Evolutionary conservation across 257 asterid species (phyloP).

Genomic region (Echites panduratus): DNA sequence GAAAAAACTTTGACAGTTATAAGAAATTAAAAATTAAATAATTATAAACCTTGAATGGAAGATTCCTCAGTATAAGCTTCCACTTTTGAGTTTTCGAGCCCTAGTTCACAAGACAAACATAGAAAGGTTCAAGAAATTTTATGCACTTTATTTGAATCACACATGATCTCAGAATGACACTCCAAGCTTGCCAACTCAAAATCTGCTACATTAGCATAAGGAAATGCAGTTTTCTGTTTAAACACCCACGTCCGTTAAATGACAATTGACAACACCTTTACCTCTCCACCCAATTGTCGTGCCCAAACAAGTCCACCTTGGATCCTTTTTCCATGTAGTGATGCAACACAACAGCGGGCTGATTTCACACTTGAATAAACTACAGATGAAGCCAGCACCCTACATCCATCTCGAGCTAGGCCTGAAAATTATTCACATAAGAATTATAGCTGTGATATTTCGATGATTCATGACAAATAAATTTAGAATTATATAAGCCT

Average conservation of each 20-base stretch:
- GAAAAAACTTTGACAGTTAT: background rate
- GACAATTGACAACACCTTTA: slow-evolving; percentile 20
- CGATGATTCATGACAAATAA: background rate
- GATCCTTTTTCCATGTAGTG: slow-evolving; percentile 74
- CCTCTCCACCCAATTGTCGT: slow-evolving; percentile 99
- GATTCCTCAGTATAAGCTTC: slow-evolving; percentile 91
- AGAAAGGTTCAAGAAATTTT: slow-evolving; percentile 11
- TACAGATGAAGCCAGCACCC: slow-evolving; percentile 62
- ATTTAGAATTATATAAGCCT: too few species aligned
- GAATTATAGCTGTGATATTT: background rate
- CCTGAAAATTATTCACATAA: slow-evolving; percentile 37
- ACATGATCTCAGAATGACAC: background rate
- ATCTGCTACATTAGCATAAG: background rate
- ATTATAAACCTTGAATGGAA: slow-evolving; percentile 80
- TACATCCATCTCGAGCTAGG: slow-evolving; percentile 87
- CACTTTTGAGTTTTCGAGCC: slow-evolving; percentile 91
- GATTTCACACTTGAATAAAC: slow-evolving; percentile 82
- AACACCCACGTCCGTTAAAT: slow-evolving; percentile 8
- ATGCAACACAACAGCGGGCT: slow-evolving; percentile 81
- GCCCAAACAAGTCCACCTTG: slow-evolving; percentile 83
- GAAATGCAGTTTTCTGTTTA: background rate
- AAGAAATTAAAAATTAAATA: slow-evolving; percentile 2
- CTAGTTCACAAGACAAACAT: slow-evolving; percentile 38
- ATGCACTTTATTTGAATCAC: background rate
- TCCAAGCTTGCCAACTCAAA: background rate